Percentiles rank a stretch among this genome's conserved stretches.
phyloP scores from a whole-genome alignment of 495 filamentous ascomycete species.

The Aspergillus funiculosus region DNA sequence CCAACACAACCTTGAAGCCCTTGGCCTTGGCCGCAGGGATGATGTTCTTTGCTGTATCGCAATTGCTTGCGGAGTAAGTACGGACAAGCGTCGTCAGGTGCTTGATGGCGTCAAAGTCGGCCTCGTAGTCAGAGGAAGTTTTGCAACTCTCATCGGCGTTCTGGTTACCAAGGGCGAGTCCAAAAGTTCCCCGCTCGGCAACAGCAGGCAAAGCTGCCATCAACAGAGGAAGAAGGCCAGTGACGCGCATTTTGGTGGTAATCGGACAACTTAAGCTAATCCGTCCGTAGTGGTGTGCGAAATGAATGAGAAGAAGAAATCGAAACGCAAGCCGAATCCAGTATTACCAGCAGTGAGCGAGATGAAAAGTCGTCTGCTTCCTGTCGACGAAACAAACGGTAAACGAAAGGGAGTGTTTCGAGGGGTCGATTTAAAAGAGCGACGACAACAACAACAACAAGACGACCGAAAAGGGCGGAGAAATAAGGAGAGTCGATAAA shows the following conservation, averaged over 20 bases:
- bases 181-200: slow-evolving; percentile 41
- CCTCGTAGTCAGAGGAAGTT: slow-evolving; percentile 53
- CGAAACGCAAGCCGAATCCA: not conserved
- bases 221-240: slow-evolving; percentile 32
- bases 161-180: slow-evolving; percentile 47
- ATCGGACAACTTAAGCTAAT: no score
- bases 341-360: not conserved
- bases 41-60: slow-evolving; percentile 59
- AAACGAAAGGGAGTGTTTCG: not conserved
- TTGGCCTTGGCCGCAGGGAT: slow-evolving; percentile 66
- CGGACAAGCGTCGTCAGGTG: slow-evolving; percentile 56
- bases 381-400: not conserved
- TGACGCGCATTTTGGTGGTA: slow-evolving; percentile 40
- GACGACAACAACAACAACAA: slow-evolving; percentile 8
- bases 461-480: not conserved
- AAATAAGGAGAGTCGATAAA: not conserved
- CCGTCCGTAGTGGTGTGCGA: no score
- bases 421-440: no score
- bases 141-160: slow-evolving; percentile 59
- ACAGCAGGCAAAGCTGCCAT: slow-evolving; percentile 40
- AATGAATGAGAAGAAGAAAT: slow-evolving; percentile 1
- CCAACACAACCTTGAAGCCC: slow-evolving; percentile 69
- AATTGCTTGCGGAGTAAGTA: slow-evolving; percentile 60
- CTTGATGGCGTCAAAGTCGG: slow-evolving; percentile 59
- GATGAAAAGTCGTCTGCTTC: slow-evolving; percentile 1